Conservation (phyloP, 371 early-diverging fungal species). For the Mucor racemosus region DNA sequence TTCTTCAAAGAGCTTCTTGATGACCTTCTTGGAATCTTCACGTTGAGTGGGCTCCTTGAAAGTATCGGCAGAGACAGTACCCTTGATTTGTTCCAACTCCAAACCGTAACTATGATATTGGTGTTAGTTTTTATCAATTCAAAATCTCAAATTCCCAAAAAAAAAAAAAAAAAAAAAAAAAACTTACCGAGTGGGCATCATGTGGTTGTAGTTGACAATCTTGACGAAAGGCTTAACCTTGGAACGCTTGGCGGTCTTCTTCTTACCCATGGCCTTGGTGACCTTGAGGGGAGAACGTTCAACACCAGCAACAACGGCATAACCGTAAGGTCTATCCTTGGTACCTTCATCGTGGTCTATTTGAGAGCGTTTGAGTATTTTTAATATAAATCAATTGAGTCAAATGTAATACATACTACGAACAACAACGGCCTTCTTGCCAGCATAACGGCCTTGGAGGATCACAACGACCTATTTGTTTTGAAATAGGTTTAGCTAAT, state of each 20-base stretch:
- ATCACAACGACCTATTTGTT: conserved; percentile 87
- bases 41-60: conserved; percentile 95
- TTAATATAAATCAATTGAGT: background rate
- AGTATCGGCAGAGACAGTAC: conserved; percentile 82
- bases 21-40: conserved; percentile 85
- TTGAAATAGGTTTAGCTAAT: conserved; percentile 25
- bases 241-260: conserved; percentile 93
- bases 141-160: no score
- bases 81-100: conserved; percentile 88
- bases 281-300: conserved; percentile 96
- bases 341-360: conserved; percentile 82
- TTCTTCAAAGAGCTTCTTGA: conserved; percentile 95
- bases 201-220: no score
- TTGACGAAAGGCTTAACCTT: no score
- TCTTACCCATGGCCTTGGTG: conserved; percentile 91
- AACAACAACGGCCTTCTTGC: conserved; percentile 98
- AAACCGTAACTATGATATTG: conserved; percentile 65
- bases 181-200: no score
- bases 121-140: background rate
- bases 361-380: background rate
- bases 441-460: conserved; percentile 97
- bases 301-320: conserved; percentile 96
- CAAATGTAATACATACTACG: conserved; percentile 57
- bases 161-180: no score
- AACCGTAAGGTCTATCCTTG: conserved; percentile 93